A percentile compares a stretch with the other conserved stretches of the same genome.
Conservation (phyloP, 345 rosid genomes). For the Dovyalis caffra region DNA sequence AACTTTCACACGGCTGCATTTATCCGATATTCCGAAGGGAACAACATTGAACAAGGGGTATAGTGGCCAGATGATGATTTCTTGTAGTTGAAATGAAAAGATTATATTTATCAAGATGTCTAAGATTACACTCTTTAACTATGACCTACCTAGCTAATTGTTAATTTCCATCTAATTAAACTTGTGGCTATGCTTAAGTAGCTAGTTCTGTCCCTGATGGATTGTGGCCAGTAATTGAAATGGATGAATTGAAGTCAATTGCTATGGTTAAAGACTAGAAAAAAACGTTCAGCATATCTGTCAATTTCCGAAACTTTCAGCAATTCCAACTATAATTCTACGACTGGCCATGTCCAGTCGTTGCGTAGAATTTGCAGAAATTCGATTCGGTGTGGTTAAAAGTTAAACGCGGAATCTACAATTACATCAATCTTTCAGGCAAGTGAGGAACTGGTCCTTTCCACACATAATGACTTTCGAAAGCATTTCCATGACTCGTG, state of each 20-base stretch:
- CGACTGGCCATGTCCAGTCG: not conserved
- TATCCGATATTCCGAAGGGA: slow-evolving; percentile 14
- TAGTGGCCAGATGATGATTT: too few species aligned
- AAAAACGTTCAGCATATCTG: not conserved
- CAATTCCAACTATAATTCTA: not conserved
- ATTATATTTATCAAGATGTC: too few species aligned
- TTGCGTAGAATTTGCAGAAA: not conserved
- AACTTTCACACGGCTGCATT: slow-evolving; percentile 12
- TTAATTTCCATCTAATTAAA: too few species aligned
- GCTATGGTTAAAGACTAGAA: too few species aligned
- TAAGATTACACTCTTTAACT: too few species aligned
- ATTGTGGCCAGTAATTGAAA: too few species aligned
- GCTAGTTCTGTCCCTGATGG: too few species aligned
- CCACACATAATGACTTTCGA: not conserved
- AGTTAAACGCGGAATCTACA: not conserved
- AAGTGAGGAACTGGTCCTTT: not conserved
- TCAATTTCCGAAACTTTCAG: not conserved
- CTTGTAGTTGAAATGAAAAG: too few species aligned
- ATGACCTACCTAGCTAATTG: too few species aligned
- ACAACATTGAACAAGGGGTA: too few species aligned
- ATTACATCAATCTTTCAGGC: not conserved
- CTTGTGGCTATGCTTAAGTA: too few species aligned
- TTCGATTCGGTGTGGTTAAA: not conserved
- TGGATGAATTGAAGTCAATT: too few species aligned
- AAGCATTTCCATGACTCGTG: not conserved